Base-by-base conservation (phyloP, 106 monocot genomes). In the Dendrobium nobile region DNA sequence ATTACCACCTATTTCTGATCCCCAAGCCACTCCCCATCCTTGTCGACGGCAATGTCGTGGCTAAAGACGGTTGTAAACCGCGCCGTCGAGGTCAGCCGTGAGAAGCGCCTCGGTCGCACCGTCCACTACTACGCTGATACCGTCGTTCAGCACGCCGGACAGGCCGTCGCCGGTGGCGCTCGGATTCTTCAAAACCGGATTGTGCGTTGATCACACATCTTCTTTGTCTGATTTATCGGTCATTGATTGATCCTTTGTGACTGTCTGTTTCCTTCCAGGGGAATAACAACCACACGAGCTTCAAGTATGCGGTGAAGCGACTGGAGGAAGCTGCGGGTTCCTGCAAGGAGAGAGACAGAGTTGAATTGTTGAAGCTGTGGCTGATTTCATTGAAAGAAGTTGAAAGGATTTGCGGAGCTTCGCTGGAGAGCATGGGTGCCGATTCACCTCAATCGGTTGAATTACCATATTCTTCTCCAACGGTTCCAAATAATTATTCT, bases 81-180 rank as follows among this genome's bases (percentile, higher is more conserved):
- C 77, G 96, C 96, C 73, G 91, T 93, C 51, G 93, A 86, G 83
- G 96, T 84, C 40, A 83, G 91, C 72, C 87, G 91, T 13, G 81
- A 82, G 74, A 92, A 79, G 84, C 85, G 82, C 83, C 81, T 97
- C 84, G 87, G 88, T 75, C 91, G 93, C 73, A 90, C 90, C 54
- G 96, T 93, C 81, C 85, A 79, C 78, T 86, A 51, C 78, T 96
- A 93, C 58, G 93, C 91, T 54, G 94, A 81, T 75, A 85, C 94
- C 79, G 91, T 91, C 89, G 91, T 87, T 79, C 86, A 89, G 58
- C 91, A 91, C 58, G 94, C 96, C 77, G 96, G 96, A 75, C 93
- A 96, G 91, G 96, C 93, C 80, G 91, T 93, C 54, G 78, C 83
- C 58, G 89, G 89, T 75, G 93, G 93, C 64, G 85, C 91, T 79